Evolutionary conservation across 2,329 filamentous ascomycete genomes (phyloP), one percentile per base, ranked within the genome.

Genomic region (Xylariales sp.): DNA sequence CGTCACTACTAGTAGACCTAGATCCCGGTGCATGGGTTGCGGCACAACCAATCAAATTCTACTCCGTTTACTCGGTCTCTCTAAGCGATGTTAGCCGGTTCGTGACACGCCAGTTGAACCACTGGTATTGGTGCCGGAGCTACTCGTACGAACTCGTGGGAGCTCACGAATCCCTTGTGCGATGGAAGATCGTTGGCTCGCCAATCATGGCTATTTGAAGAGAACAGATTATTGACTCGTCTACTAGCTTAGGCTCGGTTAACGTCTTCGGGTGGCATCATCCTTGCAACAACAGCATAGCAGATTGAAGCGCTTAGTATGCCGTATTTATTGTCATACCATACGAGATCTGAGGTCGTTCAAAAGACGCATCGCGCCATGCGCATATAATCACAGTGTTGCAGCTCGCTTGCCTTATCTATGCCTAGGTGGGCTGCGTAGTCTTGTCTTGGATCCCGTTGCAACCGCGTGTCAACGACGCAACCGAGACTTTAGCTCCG

Each of bases 401-500:
- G 34, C 66, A 69, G 64, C 58, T 68, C 61, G 65, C 69, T 64
- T 71, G 58, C 65, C 56, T 73, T 72, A 71, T 73, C 70, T 72
- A 28, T 63, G n/a, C 14, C 9, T 32, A 34, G 41, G 43, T 49
- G 43, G 43, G 53, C 55, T 62, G 61, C 57, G 45, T 50, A 41
- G 45, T 43, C 54, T 6, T 36, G 14, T 41, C 41, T 30, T 43
- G 46, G 43, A 46, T 41, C 23, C 48, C 43, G 54, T 52, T 59
- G 43, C 60, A 52, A 55, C 49, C 49, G n/a, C 18, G 30, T 23
- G 46, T 14, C 5, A 48, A 49, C 10, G 41, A 18, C 36, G 14
- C 3, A 45, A 16, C 6, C 30, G 10, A 41, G 36, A 9, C 14
- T 39, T 39, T 39, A 3, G 36, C 36, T 39, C 36, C 8, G 36